These are phyloP conservation scores for Juglanconis oblonga DNA, from an alignment of 2,329 filamentous ascomycete genomes.

Conservation along the genomic window DNA sequence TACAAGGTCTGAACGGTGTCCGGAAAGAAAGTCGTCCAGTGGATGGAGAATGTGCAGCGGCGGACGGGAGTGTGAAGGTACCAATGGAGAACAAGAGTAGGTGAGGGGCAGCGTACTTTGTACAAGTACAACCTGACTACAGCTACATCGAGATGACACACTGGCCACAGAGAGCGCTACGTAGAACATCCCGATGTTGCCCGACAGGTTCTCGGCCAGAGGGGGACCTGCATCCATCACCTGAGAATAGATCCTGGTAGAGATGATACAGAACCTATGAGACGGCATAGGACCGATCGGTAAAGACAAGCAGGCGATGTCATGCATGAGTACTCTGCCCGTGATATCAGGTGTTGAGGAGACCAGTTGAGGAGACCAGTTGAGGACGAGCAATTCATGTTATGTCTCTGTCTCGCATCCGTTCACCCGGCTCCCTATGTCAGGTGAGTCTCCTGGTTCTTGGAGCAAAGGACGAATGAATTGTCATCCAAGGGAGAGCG, in stretches of 20 bases:
- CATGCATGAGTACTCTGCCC: neutral
- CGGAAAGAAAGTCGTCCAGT: too few relatives aligned
- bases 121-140: too few relatives aligned
- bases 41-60: too few relatives aligned
- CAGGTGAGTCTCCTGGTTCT: neutral
- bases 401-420: conserved; percentile 3
- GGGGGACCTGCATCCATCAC: neutral
- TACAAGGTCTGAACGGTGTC: neutral
- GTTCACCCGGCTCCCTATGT: neutral
- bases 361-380: conserved; percentile 9
- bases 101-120: neutral
- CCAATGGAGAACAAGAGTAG: neutral
- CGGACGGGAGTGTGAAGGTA: too few relatives aligned
- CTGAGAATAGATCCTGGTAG: neutral
- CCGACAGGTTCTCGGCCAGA: neutral
- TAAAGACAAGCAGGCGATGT: neutral
- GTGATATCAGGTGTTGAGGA: neutral
- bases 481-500: neutral
- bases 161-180: neutral
- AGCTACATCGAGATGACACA: neutral
- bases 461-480: too few relatives aligned
- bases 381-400: neutral
- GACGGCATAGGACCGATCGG: conserved; percentile 4
- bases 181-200: neutral
- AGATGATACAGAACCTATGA: conserved; percentile 11